A percentile compares a stretch with the other conserved stretches of the same genome.
phyloP scores from a whole-genome alignment of 192 early-diverging fungal genomes.

The Coemansia sp. region DNA sequence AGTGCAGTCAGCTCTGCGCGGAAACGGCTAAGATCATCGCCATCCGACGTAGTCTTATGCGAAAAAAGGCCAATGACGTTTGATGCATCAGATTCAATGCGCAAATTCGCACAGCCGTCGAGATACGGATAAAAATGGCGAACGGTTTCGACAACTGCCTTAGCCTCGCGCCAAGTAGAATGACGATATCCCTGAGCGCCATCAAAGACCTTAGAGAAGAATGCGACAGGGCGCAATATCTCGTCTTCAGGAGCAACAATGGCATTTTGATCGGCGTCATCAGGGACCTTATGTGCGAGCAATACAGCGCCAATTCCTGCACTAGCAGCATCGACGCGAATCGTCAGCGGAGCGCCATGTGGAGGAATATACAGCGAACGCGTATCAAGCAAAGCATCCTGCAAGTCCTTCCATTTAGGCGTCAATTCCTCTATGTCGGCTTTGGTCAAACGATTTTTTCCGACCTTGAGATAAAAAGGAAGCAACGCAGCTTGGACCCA shows the following conservation, averaged over 20 bases:
- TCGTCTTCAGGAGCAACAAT: too few relatives aligned
- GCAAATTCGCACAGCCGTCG: constrained; percentile 22
- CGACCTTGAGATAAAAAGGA: constrained; percentile 18
- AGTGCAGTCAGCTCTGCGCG: constrained; percentile 1
- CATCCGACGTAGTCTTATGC: too few relatives aligned
- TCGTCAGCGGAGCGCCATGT: constrained; percentile 14
- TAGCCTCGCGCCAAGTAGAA: constrained; percentile 21
- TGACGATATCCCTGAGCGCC: constrained; percentile 13
- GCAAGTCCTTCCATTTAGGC: constrained; percentile 18
- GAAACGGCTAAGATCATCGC: constrained; percentile 4
- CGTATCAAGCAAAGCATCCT: constrained; percentile 9
- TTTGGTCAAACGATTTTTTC: background rate
- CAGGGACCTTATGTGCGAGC: constrained; percentile 10
- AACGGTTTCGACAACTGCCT: constrained; percentile 13
- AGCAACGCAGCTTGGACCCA: constrained; percentile 16
- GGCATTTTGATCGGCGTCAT: too few relatives aligned
- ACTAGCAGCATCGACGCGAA: constrained; percentile 20
- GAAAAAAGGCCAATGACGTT: constrained; percentile 4
- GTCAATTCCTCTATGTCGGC: too few relatives aligned
- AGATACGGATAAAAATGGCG: constrained; percentile 30
- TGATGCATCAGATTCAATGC: constrained; percentile 25
- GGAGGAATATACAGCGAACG: constrained; percentile 15
- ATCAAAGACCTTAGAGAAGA: constrained; percentile 20
- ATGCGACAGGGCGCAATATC: constrained; percentile 22
- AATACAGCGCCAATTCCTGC: constrained; percentile 24